Evolutionary conservation across 164 flowering plant species (phyloP), one percentile per base, ranked within the genome.

Genomic region (Stephania japonica): DNA sequence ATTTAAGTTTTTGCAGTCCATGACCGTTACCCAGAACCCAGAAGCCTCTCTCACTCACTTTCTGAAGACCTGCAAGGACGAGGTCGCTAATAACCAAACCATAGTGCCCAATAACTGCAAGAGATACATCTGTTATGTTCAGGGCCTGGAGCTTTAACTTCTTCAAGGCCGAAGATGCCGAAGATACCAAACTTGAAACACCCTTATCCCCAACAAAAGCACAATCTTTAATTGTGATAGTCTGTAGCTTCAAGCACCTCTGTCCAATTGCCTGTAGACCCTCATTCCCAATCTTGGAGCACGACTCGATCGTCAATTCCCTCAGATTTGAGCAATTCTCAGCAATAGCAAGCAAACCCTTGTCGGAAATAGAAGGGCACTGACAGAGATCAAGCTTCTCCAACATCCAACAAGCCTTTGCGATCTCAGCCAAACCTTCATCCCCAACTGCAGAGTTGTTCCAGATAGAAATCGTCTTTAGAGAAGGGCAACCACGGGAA

Each of bases 71-170:
- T 19, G 66, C 27, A 6, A 94, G 86, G 41, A 75, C 75, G n/a
- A 91, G 87, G 71, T 88, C 89, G 23, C 88, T 84, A 65, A 90
- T 70, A 9, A 81, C 80, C 75, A 76, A 84, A 42, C 97, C 97
- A 75, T 92, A 94, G 76, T 89, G 94, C 32, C 98, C 98, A 68
- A 92, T 71, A 26, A 90, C 89, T 44, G 98, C 97, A 61, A 92
- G 90, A 49, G 97, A 87, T 4, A 87, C 75, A 81, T 90, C 98
- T 10, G 87, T 85, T 67, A 94, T 76, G 71, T 85, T 87, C 80
- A 90, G 25, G 3, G 75, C 77, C 56, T 92, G 89, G 27, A 94
- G 87, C 87, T 88, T 92, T 10, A 89, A 81, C 81, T 91, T 92
- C 18, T 79, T 72, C 68, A 94, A 64, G 65, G 53, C 72, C 72